phyloP scores from a whole-genome alignment of 192 early-diverging fungal genomes.

The Coemansia reversa region DNA sequence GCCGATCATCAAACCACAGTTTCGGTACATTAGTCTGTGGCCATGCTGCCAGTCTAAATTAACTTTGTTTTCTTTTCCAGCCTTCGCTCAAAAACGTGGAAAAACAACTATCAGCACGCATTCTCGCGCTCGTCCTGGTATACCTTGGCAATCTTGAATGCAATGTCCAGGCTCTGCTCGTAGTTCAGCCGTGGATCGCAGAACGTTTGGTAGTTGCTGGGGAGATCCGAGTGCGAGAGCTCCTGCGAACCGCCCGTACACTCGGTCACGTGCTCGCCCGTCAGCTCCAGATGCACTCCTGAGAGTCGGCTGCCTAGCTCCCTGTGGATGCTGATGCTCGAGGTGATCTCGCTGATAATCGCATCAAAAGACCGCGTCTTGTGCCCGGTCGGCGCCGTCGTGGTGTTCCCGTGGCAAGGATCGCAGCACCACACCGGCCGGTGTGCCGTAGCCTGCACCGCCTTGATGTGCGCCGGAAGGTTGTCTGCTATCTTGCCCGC shows the following conservation, averaged over 20 bases:
- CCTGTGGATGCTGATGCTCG: slow-evolving; percentile 81
- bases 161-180: slow-evolving; percentile 95
- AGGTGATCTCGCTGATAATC: slow-evolving; percentile 83
- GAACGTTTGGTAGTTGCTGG: slow-evolving; percentile 90
- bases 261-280: slow-evolving; percentile 95
- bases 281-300: slow-evolving; percentile 97
- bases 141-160: slow-evolving; percentile 92
- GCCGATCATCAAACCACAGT: background rate
- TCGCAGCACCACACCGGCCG: slow-evolving; percentile 95
- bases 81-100: background rate
- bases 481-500: slow-evolving; percentile 76
- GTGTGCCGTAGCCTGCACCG: slow-evolving; percentile 83
- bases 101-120: background rate
- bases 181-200: slow-evolving; percentile 98
- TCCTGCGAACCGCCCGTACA: slow-evolving; percentile 99
- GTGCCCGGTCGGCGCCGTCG: slow-evolving; percentile 72
- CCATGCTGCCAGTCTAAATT: no score
- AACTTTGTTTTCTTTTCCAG: background rate
- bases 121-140: slow-evolving; percentile 62
- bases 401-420: slow-evolving; percentile 99
- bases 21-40: background rate
- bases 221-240: slow-evolving; percentile 74
- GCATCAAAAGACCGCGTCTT: slow-evolving; percentile 91
- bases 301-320: slow-evolving; percentile 69
- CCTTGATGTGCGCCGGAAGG: slow-evolving; percentile 85